Evolutionary conservation across 768 basidiomycete genomes (phyloP), one percentile per base, ranked within the genome.

Genomic region (Trametes coccinea): DNA sequence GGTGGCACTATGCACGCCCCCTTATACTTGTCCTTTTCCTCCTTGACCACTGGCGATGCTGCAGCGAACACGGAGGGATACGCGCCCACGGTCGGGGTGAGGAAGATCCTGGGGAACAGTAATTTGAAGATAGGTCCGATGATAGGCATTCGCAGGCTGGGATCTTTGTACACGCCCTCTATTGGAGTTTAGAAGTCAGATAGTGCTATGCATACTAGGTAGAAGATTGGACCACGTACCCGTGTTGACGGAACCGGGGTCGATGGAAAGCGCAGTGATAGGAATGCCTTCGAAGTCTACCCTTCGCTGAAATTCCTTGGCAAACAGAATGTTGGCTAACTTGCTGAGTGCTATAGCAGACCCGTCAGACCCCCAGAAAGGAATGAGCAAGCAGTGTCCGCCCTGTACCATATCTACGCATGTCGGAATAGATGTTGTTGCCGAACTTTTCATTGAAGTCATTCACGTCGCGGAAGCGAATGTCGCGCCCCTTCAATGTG

Each of bases 251-350:
- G 63, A 56, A 2, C 82, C 82, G 0, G 82, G 82, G 62, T 81
- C 76, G 1, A 82, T 50, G 0, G 78, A 62, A 16, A 82, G 71
- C 29, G 68, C 74, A 3, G 66, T 81, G 73, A 81, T 78, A 73
- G 63, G 73, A 0, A 74, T 66, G 14, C 69, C 71, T 40, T 71
- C 68, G 0, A 66, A 68, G 46, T 79, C 75, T 31, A 87, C 71
- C 22, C 69, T 79, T 37, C 73, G 74, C 59, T 87, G 84, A 16
- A 88, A 71, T 62, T 81, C 76, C 31, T 75, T 78, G 1, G 78
- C 79, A 61, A 78, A 84, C 16, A 87, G 74, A 33, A 82, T 70
- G 51, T 76, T 77, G 16, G 80, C 77, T n/a, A 86, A 70, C 67
- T 88, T 87, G 49, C 82, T 74, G 39, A 77, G 69, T 0, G 68